Evolutionary conservation across 1,284 basidiomycete genomes (phyloP).

Genomic region (Ceratobasidium sp.): DNA sequence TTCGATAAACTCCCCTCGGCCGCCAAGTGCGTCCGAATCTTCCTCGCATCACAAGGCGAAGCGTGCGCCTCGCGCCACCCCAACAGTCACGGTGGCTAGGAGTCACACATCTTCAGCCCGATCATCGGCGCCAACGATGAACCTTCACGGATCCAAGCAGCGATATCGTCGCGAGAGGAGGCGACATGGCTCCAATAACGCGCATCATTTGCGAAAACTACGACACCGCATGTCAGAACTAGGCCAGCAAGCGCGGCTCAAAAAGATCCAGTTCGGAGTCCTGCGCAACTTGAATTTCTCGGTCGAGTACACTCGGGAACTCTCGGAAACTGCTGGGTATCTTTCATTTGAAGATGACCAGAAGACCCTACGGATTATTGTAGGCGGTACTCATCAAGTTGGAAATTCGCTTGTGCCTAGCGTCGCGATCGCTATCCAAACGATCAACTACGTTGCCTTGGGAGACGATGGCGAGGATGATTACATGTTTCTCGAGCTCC

Average conservation of each 20-base stretch:
- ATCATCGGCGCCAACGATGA: too few species aligned
- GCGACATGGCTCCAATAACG: neutral
- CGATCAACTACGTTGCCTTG: constrained; percentile 23
- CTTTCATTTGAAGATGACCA: constrained; percentile 38
- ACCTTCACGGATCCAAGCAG: too few species aligned
- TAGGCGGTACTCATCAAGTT: constrained; percentile 27
- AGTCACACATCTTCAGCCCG: too few species aligned
- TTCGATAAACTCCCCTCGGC: too few species aligned
- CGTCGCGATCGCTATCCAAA: constrained; percentile 38
- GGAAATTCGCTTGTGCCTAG: constrained; percentile 1
- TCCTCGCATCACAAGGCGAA: neutral
- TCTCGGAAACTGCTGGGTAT: constrained; percentile 11
- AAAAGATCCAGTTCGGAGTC: constrained; percentile 31
- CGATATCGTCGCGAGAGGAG: too few species aligned
- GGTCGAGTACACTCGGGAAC: constrained; percentile 10
- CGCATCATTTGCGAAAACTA: neutral
- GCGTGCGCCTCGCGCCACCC: neutral
- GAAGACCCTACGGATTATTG: constrained; percentile 23
- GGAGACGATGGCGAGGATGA: neutral
- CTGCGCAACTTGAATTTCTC: constrained; percentile 27
- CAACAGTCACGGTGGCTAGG: too few species aligned
- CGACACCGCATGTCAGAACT: constrained; percentile 17
- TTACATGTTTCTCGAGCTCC: constrained; percentile 34
- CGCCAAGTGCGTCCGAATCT: neutral
- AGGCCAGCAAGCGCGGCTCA: constrained; percentile 16